phyloP scores from a whole-genome alignment of 495 filamentous ascomycete genomes.

The Hypomontagnella monticulosa region DNA sequence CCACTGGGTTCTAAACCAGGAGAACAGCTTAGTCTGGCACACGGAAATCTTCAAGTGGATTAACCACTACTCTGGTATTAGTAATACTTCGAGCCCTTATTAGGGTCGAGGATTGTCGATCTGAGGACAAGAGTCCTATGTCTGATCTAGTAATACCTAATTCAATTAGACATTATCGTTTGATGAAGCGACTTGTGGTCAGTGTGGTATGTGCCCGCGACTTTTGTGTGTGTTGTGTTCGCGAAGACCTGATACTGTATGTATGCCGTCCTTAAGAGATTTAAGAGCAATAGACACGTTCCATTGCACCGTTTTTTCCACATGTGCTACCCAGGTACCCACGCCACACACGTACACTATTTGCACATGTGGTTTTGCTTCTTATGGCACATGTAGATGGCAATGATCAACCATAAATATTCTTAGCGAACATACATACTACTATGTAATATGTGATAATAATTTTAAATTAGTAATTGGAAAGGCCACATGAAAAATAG shows the following conservation, averaged over 20 bases:
- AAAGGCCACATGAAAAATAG: not conserved
- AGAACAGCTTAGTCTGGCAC: conserved; percentile 80
- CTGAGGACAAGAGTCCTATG: not conserved
- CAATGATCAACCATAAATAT: too few species aligned
- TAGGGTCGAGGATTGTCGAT: conserved; percentile 21
- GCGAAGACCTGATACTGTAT: not conserved
- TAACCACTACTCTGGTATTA: conserved; percentile 69
- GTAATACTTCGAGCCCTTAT: conserved; percentile 43
- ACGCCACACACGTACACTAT: too few species aligned
- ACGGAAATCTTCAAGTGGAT: conserved; percentile 78
- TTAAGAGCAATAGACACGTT: too few species aligned
- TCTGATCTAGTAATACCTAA: conserved; percentile 34
- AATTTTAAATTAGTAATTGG: not conserved
- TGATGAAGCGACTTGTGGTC: conserved; percentile 34
- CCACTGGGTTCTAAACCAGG: conserved; percentile 77
- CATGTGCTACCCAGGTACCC: too few species aligned
- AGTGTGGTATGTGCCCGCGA: conserved; percentile 2
- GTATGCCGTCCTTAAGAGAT: too few species aligned
- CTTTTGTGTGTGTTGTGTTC: not conserved
- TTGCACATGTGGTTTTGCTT: too few species aligned
- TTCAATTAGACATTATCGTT: conserved; percentile 40
- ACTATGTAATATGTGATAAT: not conserved
- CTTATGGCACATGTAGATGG: too few species aligned
- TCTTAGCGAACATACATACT: not conserved
- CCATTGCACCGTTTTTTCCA: too few species aligned